Evolutionary conservation across 768 basidiomycete species (phyloP).

Genomic region (Hemileccinum rubropunctum): DNA sequence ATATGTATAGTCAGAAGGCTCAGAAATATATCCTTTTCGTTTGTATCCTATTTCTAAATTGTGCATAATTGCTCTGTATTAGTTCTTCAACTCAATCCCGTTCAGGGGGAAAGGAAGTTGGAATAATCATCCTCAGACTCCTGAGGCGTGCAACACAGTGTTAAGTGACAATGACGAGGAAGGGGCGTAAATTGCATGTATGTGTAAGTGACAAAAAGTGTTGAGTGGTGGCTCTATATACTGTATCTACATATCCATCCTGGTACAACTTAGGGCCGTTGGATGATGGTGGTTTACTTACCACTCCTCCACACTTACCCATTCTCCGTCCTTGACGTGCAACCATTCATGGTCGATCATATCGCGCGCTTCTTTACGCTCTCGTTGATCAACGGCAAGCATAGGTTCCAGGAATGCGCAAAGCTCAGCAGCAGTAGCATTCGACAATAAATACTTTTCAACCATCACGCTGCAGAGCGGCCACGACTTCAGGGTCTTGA

Average conservation of each 20-base stretch:
- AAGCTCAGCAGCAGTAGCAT: slow-evolving; percentile 53
- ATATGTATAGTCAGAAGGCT: no score
- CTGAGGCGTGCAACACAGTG: no score
- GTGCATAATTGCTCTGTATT: no score
- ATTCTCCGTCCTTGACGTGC: slow-evolving; percentile 33
- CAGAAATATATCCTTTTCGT: no score
- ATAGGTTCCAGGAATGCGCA: slow-evolving; percentile 74
- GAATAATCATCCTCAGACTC: no score
- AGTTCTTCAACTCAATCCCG: no score
- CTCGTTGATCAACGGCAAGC: slow-evolving; percentile 66
- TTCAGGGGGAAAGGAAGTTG: no score
- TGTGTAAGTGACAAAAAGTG: no score
- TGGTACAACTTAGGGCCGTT: background rate
- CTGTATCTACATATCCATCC: slow-evolving; percentile 9
- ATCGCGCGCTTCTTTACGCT: slow-evolving; percentile 69
- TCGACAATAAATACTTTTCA: slow-evolving; percentile 81
- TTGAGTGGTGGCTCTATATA: slow-evolving; percentile 1
- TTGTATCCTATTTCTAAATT: no score
- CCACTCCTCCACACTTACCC: slow-evolving; percentile 29
- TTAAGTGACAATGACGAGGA: no score
- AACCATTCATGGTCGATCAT: slow-evolving; percentile 79
- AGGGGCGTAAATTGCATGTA: no score
- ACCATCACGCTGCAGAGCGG: slow-evolving; percentile 80
- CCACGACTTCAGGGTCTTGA: slow-evolving; percentile 74
- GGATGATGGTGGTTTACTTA: slow-evolving; percentile 13